phyloP scores from a whole-genome alignment of 1,139 yeast genomes.

The Magnusiomyces suaveolens region DNA sequence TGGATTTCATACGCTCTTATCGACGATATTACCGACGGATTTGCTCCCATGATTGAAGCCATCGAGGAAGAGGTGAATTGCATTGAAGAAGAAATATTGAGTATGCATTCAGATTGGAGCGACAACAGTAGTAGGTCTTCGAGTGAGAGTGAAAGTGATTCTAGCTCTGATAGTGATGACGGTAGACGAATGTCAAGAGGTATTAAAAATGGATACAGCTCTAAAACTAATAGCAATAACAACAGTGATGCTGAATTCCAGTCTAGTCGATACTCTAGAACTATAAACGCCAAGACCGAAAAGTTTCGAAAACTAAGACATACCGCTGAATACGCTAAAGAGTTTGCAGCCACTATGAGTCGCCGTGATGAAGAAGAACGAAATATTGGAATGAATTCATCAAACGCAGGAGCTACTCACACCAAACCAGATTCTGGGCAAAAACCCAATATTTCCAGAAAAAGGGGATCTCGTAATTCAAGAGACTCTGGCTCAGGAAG shows the following conservation, averaged over 20 bases:
- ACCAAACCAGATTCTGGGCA: not conserved
- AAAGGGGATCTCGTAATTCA: too few species aligned
- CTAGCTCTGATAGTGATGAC: slow-evolving; percentile 13
- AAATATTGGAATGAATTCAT: not conserved
- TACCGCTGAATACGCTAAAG: not conserved
- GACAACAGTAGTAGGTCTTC: slow-evolving; percentile 18
- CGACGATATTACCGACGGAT: slow-evolving; percentile 94
- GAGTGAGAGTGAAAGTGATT: slow-evolving; percentile 34
- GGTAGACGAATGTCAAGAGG: too few species aligned
- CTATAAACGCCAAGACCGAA: slow-evolving; percentile 16
- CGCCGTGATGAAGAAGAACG: not conserved
- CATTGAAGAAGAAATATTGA: slow-evolving; percentile 82
- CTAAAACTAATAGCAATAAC: too few species aligned
- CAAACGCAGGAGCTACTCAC: not conserved
- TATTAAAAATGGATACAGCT: not conserved
- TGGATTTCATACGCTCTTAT: slow-evolving; percentile 96
- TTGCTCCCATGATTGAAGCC: slow-evolving; percentile 90
- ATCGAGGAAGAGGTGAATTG: slow-evolving; percentile 84
- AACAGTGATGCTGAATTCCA: not conserved
- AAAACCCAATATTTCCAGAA: not conserved
- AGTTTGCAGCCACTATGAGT: not conserved
- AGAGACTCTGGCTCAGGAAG: not conserved
- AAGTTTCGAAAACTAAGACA: not conserved
- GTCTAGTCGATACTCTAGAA: slow-evolving; percentile 10
- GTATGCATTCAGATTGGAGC: slow-evolving; percentile 66